phyloP scores from a whole-genome alignment of 2,329 filamentous ascomycete species.

The Emergomyces pasteurianus region DNA sequence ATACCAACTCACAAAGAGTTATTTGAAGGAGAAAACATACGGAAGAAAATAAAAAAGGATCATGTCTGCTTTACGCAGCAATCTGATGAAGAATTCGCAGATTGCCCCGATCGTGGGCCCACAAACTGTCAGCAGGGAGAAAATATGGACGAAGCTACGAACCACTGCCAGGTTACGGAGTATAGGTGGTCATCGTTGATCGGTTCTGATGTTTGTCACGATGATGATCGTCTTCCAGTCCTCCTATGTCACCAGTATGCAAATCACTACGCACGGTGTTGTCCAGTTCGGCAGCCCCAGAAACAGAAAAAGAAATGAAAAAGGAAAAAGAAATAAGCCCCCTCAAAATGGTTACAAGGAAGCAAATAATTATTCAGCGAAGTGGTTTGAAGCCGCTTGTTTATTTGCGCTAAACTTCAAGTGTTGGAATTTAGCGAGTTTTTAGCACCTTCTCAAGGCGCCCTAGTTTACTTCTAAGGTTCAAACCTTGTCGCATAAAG shows the following conservation, averaged over 20 bases:
- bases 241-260: neutral
- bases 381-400: neutral
- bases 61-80: neutral
- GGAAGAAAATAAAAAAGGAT: neutral
- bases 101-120: neutral
- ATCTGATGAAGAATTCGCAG: neutral
- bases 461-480: neutral
- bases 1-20: neutral
- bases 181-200: neutral
- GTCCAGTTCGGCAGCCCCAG: neutral
- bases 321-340: no score
- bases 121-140: neutral
- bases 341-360: no score
- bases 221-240: neutral
- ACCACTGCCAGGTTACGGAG: no score
- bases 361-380: neutral
- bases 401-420: neutral
- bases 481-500: neutral
- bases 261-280: neutral
- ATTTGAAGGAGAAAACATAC: neutral
- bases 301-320: neutral
- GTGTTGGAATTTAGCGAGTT: neutral
- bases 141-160: neutral
- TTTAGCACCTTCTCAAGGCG: neutral
- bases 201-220: no score